Base-by-base conservation (phyloP, 768 basidiomycete species). In the Trametes meyenii region DNA sequence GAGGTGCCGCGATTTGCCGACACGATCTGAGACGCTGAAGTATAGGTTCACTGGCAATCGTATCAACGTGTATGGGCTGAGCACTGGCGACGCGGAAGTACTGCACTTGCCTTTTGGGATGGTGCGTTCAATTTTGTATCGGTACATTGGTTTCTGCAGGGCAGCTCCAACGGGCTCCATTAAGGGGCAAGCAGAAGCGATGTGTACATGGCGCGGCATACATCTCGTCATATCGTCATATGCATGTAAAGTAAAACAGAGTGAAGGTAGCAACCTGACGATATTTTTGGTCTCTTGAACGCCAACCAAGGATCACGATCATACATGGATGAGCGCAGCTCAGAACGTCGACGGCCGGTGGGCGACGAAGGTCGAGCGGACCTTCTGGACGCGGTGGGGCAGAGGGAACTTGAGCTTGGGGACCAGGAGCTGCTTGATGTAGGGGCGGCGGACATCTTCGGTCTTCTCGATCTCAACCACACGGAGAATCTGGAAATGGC, bases 401-500 rank as follows among this genome's bases (percentile, higher is more conserved):
- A 98, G 88, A 64, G 96, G 96, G 94, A 98, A 99, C 78, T 89
- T 95, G 83, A 98, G 91, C 63, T 83, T 80, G 62, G 95, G 95
- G 56, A 80, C 81, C 70, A 98, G 81, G 70, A 98, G 87, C 77
- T 99, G 97, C 81, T 90, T 95, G 85, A 98, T 98, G 85, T 98
- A 96, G 17, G 97, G 92, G 69, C 97, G 89, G 78, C 95, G 92
- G 66, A 98, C 76, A 72, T 98, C 96, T 26, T 86, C 90, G 42
- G 85, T 77, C 84, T 97, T 97, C 79, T 89, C 87, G 70, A 98
- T 86, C 85, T 98, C 96, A 51, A 95, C 90, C 51, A 98, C 96
- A 67, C 96, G 94, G 76, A 99, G 89, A 75, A 99, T 95, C 94
- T 98, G 50, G n/a, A 50, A 8, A 56, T 44, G 16, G 45, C 62